Conservation (phyloP, 192 early-diverging fungal species). For the Phlyctochytrium arcticum region DNA sequence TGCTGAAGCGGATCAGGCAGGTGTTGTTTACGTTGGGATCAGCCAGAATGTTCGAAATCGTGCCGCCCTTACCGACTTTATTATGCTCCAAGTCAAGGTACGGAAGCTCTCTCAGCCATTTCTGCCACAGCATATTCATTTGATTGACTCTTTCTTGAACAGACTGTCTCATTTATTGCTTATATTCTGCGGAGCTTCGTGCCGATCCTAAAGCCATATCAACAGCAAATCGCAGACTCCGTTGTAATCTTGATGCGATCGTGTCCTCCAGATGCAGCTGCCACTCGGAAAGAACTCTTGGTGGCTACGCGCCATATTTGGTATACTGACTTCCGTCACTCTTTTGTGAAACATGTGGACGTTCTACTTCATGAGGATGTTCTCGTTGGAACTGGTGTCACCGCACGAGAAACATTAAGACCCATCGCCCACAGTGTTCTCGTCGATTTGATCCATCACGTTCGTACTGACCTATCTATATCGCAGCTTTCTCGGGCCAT, state of each 20-base stretch:
- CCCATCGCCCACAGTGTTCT: constrained; percentile 92
- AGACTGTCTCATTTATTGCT: constrained; percentile 95
- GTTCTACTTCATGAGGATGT: constrained; percentile 90
- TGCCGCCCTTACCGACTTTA: constrained; percentile 79
- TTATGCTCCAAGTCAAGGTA: constrained; percentile 94
- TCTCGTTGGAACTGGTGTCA: constrained; percentile 87
- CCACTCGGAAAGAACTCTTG: constrained; percentile 91
- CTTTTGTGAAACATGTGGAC: constrained; percentile 92
- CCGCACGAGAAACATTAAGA: constrained; percentile 85
- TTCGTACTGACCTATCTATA: constrained; percentile 77
- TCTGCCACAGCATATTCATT: too few relatives aligned
- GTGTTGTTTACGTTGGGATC: constrained; percentile 75
- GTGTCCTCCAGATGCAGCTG: constrained; percentile 89
- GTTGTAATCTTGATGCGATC: constrained; percentile 85
- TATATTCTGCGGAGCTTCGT: constrained; percentile 87
- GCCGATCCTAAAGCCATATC: constrained; percentile 60
- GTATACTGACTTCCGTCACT: constrained; percentile 82
- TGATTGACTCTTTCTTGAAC: neutral
- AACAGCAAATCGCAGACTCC: constrained; percentile 81
- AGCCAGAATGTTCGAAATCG: constrained; percentile 69
- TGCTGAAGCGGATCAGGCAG: constrained; percentile 38
- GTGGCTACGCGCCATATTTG: constrained; percentile 93
- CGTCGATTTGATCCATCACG: constrained; percentile 93
- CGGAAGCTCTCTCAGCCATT: neutral
- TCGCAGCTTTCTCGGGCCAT: constrained; percentile 79